Evolutionary conservation across 2,329 filamentous ascomycete genomes (phyloP).

Genomic region (Aspergillus neoniger): DNA sequence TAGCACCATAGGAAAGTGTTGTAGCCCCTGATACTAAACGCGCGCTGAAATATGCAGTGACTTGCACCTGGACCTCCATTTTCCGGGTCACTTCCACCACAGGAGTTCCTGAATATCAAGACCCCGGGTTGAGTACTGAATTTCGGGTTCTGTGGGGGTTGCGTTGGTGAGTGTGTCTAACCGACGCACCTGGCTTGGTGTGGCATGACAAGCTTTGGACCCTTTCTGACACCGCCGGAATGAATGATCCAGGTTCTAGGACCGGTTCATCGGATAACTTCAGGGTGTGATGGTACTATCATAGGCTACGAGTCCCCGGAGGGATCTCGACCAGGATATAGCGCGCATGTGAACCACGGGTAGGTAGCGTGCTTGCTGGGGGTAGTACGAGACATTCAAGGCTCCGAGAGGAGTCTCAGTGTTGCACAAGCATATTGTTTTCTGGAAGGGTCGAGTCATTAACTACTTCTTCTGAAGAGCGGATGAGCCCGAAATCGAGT

Average conservation of each 20-base stretch:
- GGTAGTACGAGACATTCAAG: not conserved
- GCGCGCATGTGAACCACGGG: not conserved
- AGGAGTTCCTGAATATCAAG: slow-evolving; percentile 3
- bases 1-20: not conserved
- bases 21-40: not conserved
- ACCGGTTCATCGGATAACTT: not conserved
- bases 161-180: not conserved
- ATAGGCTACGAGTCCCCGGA: not conserved
- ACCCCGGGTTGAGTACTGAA: not conserved
- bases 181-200: not conserved
- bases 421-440: not conserved
- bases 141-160: slow-evolving; percentile 5
- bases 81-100: not conserved
- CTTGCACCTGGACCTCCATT: not conserved
- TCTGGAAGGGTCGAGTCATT: not conserved
- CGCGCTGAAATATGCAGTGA: not conserved
- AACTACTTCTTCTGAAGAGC: not conserved
- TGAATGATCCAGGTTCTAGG: not conserved
- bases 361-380: not conserved
- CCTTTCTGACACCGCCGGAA: slow-evolving; percentile 6
- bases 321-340: not conserved
- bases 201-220: slow-evolving; percentile 2
- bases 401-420: not conserved
- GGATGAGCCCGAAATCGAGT: not conserved
- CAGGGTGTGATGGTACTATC: not conserved